These are phyloP conservation scores for Collybiopsis luxurians DNA, from an alignment of 768 basidiomycete genomes.

Conservation along the genomic window DNA sequence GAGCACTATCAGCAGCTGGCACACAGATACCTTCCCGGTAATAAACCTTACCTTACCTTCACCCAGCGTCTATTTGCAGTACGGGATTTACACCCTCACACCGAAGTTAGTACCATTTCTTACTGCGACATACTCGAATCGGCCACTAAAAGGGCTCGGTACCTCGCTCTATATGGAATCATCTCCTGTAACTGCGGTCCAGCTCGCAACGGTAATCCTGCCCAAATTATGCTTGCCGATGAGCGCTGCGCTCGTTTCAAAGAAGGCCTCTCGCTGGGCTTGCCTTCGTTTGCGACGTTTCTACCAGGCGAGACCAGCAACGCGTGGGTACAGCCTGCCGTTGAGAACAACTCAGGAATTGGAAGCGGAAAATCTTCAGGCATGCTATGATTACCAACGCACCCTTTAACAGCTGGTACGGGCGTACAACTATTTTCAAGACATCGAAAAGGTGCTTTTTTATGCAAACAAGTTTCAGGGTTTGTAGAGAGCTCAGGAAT, in stretches of 20 bases:
- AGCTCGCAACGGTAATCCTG: conserved; percentile 21
- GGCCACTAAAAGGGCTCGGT: conserved; percentile 19
- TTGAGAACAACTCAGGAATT: background rate
- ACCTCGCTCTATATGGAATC: conserved; percentile 27
- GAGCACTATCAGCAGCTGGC: conserved; percentile 22
- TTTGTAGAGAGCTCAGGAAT: background rate
- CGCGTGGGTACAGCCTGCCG: background rate
- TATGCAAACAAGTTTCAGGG: background rate
- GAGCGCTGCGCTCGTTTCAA: conserved; percentile 16
- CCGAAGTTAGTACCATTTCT: conserved; percentile 27
- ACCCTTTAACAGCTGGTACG: background rate
- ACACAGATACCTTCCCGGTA: conserved; percentile 23
- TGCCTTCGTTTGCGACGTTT: no score
- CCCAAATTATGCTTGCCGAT: conserved; percentile 16
- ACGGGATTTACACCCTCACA: conserved; percentile 25
- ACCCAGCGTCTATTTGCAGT: conserved; percentile 24
- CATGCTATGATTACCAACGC: background rate
- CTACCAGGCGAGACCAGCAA: background rate
- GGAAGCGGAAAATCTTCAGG: background rate
- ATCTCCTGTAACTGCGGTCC: conserved; percentile 10
- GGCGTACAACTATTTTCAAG: background rate
- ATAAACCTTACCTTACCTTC: no score
- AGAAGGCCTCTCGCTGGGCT: background rate
- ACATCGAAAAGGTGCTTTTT: background rate
- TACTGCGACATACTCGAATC: conserved; percentile 22